Evolutionary conservation across 352 stramenopile species (phyloP).

Genomic region (Halophytophthora polymorphica): DNA sequence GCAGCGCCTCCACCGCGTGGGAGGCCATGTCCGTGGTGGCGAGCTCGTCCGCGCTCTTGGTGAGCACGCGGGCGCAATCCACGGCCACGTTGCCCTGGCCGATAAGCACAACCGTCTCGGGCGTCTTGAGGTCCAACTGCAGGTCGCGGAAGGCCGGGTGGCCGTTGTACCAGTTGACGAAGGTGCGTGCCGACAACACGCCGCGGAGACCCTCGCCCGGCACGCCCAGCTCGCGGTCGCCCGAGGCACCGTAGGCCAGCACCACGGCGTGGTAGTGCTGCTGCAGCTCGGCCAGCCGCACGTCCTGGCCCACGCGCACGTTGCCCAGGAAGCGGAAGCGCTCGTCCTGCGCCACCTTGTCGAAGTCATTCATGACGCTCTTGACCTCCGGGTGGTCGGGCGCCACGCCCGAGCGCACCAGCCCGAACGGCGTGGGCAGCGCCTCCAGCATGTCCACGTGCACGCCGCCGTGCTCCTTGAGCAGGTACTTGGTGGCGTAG

Average conservation of each 20-base stretch:
- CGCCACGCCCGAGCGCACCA: constrained; percentile 96
- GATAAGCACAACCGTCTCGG: constrained; percentile 92
- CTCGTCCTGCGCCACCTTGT: constrained; percentile 75
- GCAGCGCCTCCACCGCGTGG: constrained; percentile 85
- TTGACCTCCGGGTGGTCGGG: constrained; percentile 99
- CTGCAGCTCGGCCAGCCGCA: constrained; percentile 87
- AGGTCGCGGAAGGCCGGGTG: constrained; percentile 93
- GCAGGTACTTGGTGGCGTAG: constrained; percentile 94
- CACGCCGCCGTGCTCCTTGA: constrained; percentile 70
- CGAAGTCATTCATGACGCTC: constrained; percentile 97
- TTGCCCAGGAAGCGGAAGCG: constrained; percentile 91
- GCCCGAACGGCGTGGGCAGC: constrained; percentile 93
- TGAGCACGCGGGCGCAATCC: constrained; percentile 95
- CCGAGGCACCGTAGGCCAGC: constrained; percentile 93
- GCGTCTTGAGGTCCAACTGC: constrained; percentile 42
- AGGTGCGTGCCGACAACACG: constrained; percentile 89
- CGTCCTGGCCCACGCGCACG: constrained; percentile 81
- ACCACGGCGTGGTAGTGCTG: constrained; percentile 93
- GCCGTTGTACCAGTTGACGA: constrained; percentile 99
- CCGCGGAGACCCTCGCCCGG: constrained; percentile 71
- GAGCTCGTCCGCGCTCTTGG: constrained; percentile 89
- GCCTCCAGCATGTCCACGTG: constrained; percentile 92
- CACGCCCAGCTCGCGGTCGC: constrained; percentile 87
- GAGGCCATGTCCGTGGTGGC: constrained; percentile 91
- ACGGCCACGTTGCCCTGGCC: constrained; percentile 97